Percentiles rank a stretch among this genome's conserved stretches.
These are phyloP conservation scores for Silene vulgaris DNA, from an alignment of 179 eudicot genomes.

Conservation along the genomic window DNA sequence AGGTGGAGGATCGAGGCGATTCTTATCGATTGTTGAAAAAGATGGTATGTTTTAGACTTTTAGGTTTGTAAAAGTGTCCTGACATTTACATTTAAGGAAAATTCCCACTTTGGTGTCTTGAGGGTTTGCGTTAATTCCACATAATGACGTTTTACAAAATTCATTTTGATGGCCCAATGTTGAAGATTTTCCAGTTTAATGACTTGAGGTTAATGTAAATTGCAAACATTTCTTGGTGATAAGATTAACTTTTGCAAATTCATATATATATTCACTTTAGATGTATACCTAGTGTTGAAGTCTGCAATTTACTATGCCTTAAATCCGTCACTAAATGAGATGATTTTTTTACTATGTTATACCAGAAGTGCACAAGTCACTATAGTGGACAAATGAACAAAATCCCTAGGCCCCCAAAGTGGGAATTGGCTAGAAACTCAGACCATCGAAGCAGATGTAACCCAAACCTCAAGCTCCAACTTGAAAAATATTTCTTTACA, in stretches of 20 bases:
- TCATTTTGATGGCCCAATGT: neutral
- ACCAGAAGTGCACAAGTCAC: neutral
- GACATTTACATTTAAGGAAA: neutral
- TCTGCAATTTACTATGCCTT: neutral
- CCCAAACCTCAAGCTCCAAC: neutral
- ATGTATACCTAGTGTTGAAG: neutral
- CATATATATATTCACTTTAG: too few relatives aligned
- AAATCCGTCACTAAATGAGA: neutral
- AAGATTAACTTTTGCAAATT: too few relatives aligned
- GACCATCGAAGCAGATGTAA: neutral
- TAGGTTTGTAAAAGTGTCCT: neutral
- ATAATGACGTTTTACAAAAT: neutral
- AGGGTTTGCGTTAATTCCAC: neutral
- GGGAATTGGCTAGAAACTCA: neutral
- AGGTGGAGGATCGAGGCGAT: conserved; percentile 91
- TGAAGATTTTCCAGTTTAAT: too few relatives aligned
- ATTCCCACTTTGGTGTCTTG: neutral
- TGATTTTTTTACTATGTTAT: neutral
- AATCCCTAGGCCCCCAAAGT: neutral
- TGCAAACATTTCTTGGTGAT: too few relatives aligned
- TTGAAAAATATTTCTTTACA: neutral
- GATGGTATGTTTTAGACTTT: conserved; percentile 50
- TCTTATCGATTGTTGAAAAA: conserved; percentile 73
- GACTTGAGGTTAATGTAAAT: too few relatives aligned
- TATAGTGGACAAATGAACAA: neutral